These are phyloP conservation scores for Candida vartiovaarae DNA, from an alignment of 805 yeast genomes.

Conservation along the genomic window DNA sequence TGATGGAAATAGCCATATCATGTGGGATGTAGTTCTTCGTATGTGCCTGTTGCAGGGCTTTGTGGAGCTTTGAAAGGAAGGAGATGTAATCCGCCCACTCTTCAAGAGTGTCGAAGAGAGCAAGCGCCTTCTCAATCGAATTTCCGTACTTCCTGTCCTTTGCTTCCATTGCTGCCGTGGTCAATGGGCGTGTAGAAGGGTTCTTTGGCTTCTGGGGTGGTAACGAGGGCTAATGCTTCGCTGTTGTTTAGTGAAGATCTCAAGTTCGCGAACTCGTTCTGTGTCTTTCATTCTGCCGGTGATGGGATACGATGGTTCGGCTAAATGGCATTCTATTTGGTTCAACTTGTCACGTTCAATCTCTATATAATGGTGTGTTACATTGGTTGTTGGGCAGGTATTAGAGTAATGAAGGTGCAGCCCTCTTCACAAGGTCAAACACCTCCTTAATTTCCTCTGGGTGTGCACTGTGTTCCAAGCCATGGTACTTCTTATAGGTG, in stretches of 20 bases:
- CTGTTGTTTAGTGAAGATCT: neutral
- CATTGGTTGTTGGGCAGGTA: too few relatives aligned
- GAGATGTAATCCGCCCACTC: constrained; percentile 99
- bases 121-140: constrained; percentile 67
- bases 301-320: too few relatives aligned
- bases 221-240: neutral
- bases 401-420: neutral
- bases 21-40: constrained; percentile 56
- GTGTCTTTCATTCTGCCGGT: neutral
- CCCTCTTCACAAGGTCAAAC: constrained; percentile 34
- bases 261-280: neutral
- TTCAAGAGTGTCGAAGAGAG: constrained; percentile 69
- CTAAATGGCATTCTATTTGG: too few relatives aligned
- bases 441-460: constrained; percentile 61
- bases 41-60: constrained; percentile 51
- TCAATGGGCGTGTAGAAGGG: neutral
- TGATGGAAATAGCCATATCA: constrained; percentile 56
- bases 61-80: constrained; percentile 70
- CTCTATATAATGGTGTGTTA: too few relatives aligned
- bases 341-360: too few relatives aligned
- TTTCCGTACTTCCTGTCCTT: constrained; percentile 62
- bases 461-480: constrained; percentile 61
- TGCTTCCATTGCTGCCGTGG: constrained; percentile 31
- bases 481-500: constrained; percentile 48
- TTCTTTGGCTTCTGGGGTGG: neutral